These are phyloP conservation scores for Saprolegnia parasitica DNA, from an alignment of 352 stramenopile species.

Conservation along the genomic window DNA sequence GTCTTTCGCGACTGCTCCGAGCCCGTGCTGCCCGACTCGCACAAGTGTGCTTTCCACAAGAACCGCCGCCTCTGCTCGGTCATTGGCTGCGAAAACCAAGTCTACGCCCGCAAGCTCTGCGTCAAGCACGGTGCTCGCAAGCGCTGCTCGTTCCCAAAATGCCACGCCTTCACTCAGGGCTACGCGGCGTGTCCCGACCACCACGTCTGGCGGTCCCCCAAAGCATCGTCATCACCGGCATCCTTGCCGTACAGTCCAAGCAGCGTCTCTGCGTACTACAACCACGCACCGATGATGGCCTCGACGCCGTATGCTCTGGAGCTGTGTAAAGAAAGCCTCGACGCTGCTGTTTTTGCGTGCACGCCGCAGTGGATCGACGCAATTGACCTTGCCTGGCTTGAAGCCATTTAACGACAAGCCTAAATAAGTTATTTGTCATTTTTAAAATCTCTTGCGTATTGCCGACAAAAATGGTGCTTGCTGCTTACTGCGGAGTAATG, in stretches of 20 bases:
- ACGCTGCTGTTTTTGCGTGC: not conserved
- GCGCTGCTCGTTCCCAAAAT: not conserved
- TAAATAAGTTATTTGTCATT: too few species aligned
- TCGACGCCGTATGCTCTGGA: too few species aligned
- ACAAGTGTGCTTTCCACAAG: not conserved
- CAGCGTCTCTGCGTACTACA: too few species aligned
- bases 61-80: not conserved
- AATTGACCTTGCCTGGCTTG: not conserved
- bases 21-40: not conserved
- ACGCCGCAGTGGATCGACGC: not conserved
- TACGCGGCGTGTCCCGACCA: not conserved
- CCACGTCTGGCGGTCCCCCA: not conserved
- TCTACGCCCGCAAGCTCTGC: conserved; percentile 17
- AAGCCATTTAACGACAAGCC: not conserved
- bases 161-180: not conserved
- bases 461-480: too few species aligned
- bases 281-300: too few species aligned
- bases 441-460: too few species aligned
- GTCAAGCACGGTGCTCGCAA: conserved; percentile 16
- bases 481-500: too few species aligned
- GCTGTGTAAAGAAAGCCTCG: not conserved
- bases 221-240: too few species aligned
- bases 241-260: not conserved
- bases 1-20: not conserved
- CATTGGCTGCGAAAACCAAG: conserved; percentile 16